Evolutionary conservation across 2,329 filamentous ascomycete genomes (phyloP).

Genomic region (Fusarium coicis): DNA sequence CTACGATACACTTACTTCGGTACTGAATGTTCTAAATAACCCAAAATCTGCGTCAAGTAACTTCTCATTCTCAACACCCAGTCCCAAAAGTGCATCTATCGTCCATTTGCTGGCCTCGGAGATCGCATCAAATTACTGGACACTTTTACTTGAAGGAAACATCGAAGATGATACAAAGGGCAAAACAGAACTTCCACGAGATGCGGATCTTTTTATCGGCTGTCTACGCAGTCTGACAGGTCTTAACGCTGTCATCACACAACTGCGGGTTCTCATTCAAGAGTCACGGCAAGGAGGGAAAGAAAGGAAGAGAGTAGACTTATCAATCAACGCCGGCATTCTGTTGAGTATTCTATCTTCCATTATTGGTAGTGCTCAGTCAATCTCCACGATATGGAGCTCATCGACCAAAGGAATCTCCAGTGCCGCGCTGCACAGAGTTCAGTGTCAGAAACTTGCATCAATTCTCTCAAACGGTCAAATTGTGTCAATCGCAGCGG

Average conservation of each 20-base stretch:
- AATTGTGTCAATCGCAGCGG: conserved; percentile 62
- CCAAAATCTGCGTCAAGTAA: conserved; percentile 19
- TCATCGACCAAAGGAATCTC: conserved; percentile 42
- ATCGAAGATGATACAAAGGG: conserved; percentile 17
- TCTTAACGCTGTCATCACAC: conserved; percentile 79
- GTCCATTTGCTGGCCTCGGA: conserved; percentile 78
- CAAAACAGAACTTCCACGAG: conserved; percentile 43
- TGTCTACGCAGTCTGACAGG: conserved; percentile 81
- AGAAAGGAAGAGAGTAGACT: conserved; percentile 54
- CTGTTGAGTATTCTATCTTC: conserved; percentile 57
- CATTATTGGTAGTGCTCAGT: conserved; percentile 53
- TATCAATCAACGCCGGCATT: conserved; percentile 56
- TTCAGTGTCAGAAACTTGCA: conserved; percentile 52
- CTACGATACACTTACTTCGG: conserved; percentile 63
- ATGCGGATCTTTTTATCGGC: conserved; percentile 64
- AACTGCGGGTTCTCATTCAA: conserved; percentile 71
- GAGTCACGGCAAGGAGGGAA: conserved; percentile 56
- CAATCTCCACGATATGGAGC: conserved; percentile 54
- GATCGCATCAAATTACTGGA: conserved; percentile 87
- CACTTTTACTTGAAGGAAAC: conserved; percentile 63
- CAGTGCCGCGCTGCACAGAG: conserved; percentile 43
- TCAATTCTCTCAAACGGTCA: conserved; percentile 61
- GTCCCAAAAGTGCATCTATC: conserved; percentile 77
- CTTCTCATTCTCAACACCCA: conserved; percentile 57
- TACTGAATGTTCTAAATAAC: conserved; percentile 63